phyloP scores from a whole-genome alignment of 148 eudicot species.

The Rhododendron simsii region DNA sequence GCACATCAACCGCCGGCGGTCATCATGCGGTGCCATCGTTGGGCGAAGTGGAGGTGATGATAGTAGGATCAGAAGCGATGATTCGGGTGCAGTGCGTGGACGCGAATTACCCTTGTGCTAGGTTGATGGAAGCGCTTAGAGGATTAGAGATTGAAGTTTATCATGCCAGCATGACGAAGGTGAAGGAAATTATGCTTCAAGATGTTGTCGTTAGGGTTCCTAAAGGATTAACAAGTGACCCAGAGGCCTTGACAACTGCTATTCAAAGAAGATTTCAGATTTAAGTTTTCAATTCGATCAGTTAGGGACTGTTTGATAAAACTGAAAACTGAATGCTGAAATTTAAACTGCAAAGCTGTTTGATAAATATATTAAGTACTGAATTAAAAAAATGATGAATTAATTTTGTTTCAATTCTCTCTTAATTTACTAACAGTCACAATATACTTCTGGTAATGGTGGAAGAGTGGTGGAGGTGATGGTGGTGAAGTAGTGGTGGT shows the following conservation, averaged over 20 bases:
- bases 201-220: conserved; percentile 28
- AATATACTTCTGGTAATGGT: no score
- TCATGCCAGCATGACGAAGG: no score
- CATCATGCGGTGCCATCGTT: neutral
- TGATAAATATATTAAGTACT: no score
- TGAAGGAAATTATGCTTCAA: conserved; percentile 18
- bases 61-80: conserved; percentile 32
- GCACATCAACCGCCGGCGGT: neutral
- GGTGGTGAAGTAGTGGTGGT: no score
- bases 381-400: no score
- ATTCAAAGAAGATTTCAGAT: conserved; percentile 12
- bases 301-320: no score
- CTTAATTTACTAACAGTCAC: no score
- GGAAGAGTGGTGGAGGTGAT: no score
- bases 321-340: no score
- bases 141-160: conserved; percentile 17
- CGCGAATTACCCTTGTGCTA: conserved; percentile 27
- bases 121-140: conserved; percentile 33
- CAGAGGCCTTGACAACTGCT: conserved; percentile 8
- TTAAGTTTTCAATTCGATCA: neutral
- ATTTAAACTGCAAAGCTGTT: no score
- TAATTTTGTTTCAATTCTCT: no score
- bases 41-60: conserved; percentile 27
- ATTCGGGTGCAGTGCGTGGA: conserved; percentile 24
- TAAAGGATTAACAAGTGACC: conserved; percentile 10